Evolutionary conservation across 345 rosid species (phyloP).

Genomic region (Salix brachista): DNA sequence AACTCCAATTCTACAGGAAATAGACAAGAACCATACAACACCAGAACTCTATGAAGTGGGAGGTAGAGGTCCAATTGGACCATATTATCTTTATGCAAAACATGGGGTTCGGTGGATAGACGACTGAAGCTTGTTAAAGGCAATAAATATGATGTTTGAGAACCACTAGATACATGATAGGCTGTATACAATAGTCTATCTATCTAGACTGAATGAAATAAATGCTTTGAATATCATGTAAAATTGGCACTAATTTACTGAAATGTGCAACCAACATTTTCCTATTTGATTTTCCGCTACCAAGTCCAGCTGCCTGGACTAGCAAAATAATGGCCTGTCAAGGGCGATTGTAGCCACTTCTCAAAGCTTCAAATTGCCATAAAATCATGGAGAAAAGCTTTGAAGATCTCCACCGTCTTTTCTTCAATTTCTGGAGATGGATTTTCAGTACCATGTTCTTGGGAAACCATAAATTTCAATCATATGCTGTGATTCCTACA

Average conservation of each 20-base stretch:
- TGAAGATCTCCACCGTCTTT: not conserved
- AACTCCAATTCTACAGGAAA: constrained; percentile 47
- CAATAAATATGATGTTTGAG: not conserved
- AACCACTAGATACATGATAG: not conserved
- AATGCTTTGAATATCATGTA: not conserved
- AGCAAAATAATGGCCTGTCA: not conserved
- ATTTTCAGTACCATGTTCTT: not conserved
- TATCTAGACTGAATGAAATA: not conserved
- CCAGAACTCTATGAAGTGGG: constrained; percentile 69
- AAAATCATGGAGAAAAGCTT: not conserved
- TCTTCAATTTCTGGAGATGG: not conserved
- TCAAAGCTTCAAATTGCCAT: not conserved
- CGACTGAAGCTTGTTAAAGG: constrained; percentile 16
- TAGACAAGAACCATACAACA: constrained; percentile 47
- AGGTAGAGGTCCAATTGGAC: constrained; percentile 70
- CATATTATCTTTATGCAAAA: constrained; percentile 72
- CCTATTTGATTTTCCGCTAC: not conserved
- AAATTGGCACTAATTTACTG: not conserved
- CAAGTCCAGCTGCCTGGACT: not conserved
- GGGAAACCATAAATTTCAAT: not conserved
- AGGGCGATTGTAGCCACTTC: not conserved
- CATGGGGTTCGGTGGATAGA: constrained; percentile 65
- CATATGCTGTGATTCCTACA: not conserved
- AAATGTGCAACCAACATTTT: not conserved
- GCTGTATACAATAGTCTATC: not conserved